Percentiles rank a stretch among this genome's conserved stretches.
phyloP scores from a whole-genome alignment of 495 filamentous ascomycete genomes.

The Aspergillus nanangensis region DNA sequence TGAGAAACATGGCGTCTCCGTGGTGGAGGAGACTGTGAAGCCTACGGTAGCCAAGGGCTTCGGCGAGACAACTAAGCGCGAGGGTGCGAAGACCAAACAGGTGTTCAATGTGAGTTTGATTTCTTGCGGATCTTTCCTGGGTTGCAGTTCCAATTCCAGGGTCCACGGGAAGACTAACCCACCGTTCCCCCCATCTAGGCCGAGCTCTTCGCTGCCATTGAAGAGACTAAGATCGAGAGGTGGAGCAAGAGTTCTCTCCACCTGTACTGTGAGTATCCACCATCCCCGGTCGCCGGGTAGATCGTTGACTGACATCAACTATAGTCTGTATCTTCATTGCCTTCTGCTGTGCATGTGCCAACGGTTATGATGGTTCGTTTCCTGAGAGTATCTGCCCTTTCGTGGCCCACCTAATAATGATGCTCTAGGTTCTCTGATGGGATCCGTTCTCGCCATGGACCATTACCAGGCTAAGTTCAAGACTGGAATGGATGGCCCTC shows the following conservation, averaged over 20 bases:
- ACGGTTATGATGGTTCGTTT: constrained; percentile 54
- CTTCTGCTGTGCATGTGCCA: constrained; percentile 45
- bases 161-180: too few species aligned
- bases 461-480: constrained; percentile 38
- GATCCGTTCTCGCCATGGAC: constrained; percentile 37
- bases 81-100: not conserved
- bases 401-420: too few species aligned
- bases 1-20: not conserved
- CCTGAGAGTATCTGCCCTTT: too few species aligned
- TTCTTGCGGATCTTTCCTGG: too few species aligned
- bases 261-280: constrained; percentile 47
- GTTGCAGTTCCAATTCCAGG: too few species aligned
- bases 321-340: constrained; percentile 28
- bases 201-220: constrained; percentile 52
- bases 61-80: not conserved
- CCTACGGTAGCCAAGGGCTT: not conserved
- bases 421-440: constrained; percentile 54
- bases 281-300: not conserved
- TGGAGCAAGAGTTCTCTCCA: constrained; percentile 50
- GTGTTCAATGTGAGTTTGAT: not conserved
- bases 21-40: not conserved
- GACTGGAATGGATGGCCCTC: constrained; percentile 39
- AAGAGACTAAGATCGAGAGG: constrained; percentile 50
- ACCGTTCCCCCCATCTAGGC: constrained; percentile 33
- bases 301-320: not conserved